Conservation (phyloP, 345 rosid species). For the Eucalyptus grandis region DNA sequence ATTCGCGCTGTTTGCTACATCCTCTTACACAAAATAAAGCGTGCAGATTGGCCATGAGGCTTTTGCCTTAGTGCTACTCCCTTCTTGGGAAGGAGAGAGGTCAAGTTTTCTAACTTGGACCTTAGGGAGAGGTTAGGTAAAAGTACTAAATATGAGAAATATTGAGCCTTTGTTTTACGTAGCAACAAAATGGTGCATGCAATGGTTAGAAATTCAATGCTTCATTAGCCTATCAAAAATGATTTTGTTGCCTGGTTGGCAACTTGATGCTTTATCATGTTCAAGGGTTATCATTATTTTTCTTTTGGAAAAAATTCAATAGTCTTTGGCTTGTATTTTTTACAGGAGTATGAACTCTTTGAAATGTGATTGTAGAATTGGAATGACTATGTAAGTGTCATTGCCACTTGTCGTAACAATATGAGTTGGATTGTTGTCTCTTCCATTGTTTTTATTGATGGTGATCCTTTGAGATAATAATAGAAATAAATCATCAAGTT, state of each 20-base stretch:
- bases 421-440: not conserved
- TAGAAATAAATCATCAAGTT: not conserved
- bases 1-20: not conserved
- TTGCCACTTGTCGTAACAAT: not conserved
- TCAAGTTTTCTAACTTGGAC: not conserved
- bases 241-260: not conserved
- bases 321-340: not conserved
- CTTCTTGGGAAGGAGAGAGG: not conserved
- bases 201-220: not conserved
- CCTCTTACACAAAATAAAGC: not conserved
- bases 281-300: not conserved
- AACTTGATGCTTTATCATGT: not conserved
- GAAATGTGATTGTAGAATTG: not conserved
- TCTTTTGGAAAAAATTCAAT: not conserved
- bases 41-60: not conserved
- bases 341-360: not conserved
- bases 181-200: not conserved
- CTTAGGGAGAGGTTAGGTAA: not conserved
- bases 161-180: not conserved
- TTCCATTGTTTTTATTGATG: not conserved
- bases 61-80: not conserved
- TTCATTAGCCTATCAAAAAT: not conserved
- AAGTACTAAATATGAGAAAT: not conserved
- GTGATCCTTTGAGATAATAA: not conserved
- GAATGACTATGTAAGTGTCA: not conserved